These are phyloP conservation scores for Colletotrichum zoysiae DNA, from an alignment of 2,329 filamentous ascomycete genomes.

Conservation along the genomic window DNA sequence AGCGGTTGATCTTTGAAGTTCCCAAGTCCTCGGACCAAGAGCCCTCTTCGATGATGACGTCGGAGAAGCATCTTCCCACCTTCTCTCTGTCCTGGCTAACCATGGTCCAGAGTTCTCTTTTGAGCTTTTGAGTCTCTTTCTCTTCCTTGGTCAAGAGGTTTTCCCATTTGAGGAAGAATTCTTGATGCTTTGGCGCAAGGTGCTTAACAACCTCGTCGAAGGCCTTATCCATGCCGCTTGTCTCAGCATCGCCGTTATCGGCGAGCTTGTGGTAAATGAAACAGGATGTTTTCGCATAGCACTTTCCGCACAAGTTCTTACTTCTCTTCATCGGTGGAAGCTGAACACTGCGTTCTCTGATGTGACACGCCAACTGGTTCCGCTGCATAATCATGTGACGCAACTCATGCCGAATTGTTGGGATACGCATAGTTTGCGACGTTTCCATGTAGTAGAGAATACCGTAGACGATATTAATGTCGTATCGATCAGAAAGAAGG, in stretches of 20 bases:
- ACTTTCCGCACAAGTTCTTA: conserved; percentile 84
- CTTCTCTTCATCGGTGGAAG: conserved; percentile 89
- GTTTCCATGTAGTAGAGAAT: conserved; percentile 96
- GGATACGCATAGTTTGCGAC: conserved; percentile 86
- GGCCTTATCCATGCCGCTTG: conserved; percentile 82
- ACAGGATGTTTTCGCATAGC: conserved; percentile 91
- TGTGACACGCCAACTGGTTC: conserved; percentile 87
- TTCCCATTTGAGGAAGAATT: conserved; percentile 97
- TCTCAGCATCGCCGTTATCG: conserved; percentile 84
- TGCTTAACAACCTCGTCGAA: conserved; percentile 86
- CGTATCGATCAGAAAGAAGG: conserved; percentile 92
- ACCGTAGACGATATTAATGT: conserved; percentile 90
- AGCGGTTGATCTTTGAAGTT: conserved; percentile 89
- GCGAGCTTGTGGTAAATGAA: conserved; percentile 94
- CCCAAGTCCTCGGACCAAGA: conserved; percentile 77
- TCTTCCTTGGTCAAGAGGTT: conserved; percentile 93
- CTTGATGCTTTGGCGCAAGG: conserved; percentile 78
- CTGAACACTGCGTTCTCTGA: conserved; percentile 82
- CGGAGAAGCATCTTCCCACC: conserved; percentile 88
- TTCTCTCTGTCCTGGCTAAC: conserved; percentile 88
- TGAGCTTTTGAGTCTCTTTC: conserved; percentile 86
- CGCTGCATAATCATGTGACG: conserved; percentile 97
- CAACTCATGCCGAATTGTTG: conserved; percentile 87
- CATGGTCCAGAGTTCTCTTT: conserved; percentile 97
- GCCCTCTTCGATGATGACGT: conserved; percentile 85